phyloP scores from a whole-genome alignment of 176 grass and related monocot species.

The Aegilops speltoides region DNA sequence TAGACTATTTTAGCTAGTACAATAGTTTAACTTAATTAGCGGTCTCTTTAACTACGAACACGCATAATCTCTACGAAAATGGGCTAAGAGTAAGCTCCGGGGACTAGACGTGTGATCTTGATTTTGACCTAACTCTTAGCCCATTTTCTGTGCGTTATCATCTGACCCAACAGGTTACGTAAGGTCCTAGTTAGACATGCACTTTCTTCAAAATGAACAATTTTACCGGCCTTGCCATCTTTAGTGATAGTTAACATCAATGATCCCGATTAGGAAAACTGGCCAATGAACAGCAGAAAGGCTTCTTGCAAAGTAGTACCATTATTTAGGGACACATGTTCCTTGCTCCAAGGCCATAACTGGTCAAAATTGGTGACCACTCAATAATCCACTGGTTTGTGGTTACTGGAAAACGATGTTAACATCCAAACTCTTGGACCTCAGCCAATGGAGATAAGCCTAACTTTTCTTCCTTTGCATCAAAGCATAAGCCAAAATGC shows the following conservation, averaged over 20 bases:
- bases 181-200: constrained; percentile 7
- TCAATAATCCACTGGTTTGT: constrained; percentile 39
- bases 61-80: too few relatives aligned
- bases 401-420: constrained; percentile 29
- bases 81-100: neutral
- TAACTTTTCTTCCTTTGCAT: constrained; percentile 39
- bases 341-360: constrained; percentile 3
- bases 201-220: neutral
- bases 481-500: constrained; percentile 23
- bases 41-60: neutral
- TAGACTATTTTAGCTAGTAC: too few relatives aligned
- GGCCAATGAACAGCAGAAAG: neutral
- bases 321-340: constrained; percentile 23
- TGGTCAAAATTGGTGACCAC: constrained; percentile 20
- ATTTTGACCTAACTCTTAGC: neutral
- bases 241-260: constrained; percentile 17
- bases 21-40: neutral
- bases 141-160: neutral
- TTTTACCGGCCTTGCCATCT: neutral
- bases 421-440: constrained; percentile 48
- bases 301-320: neutral
- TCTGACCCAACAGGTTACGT: neutral
- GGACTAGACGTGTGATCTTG: constrained; percentile 6
- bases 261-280: neutral
- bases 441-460: constrained; percentile 41